phyloP scores from a whole-genome alignment of 495 filamentous ascomycete genomes.

The Lepidopterella palustris region DNA sequence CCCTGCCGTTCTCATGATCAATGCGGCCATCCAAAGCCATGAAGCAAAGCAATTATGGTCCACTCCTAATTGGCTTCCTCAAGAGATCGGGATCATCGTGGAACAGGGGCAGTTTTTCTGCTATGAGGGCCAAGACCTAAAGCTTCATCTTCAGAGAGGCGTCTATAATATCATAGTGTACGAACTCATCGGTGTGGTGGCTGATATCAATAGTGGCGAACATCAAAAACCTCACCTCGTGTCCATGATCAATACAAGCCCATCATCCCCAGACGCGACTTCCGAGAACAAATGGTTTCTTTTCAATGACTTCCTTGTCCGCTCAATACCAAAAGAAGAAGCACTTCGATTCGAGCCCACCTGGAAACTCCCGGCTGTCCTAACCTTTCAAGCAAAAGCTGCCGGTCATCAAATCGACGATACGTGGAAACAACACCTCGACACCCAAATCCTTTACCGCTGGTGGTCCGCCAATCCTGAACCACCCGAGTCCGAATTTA shows the following conservation, averaged over 20 bases:
- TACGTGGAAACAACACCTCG: conserved; percentile 75
- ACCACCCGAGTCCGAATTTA: conserved; percentile 36
- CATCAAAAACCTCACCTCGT: conserved; percentile 87
- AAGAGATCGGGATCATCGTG: conserved; percentile 82
- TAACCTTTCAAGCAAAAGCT: conserved; percentile 75
- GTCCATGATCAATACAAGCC: conserved; percentile 77
- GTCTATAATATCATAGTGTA: conserved; percentile 73
- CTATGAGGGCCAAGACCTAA: conserved; percentile 80
- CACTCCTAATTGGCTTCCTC: conserved; percentile 81
- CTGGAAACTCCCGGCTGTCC: conserved; percentile 85
- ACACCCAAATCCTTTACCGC: conserved; percentile 74
- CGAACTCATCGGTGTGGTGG: conserved; percentile 83
- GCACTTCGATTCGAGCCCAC: conserved; percentile 78
- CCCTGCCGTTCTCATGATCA: conserved; percentile 77
- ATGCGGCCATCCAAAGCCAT: conserved; percentile 63
- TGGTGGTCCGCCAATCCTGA: conserved; percentile 44
- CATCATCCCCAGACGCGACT: conserved; percentile 51
- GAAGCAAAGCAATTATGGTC: conserved; percentile 77
- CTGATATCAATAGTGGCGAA: conserved; percentile 77
- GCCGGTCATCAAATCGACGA: conserved; percentile 71
- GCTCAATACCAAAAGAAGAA: conserved; percentile 68
- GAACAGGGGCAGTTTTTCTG: conserved; percentile 79
- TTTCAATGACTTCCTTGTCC: conserved; percentile 95
- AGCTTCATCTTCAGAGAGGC: conserved; percentile 56
- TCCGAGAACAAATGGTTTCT: conserved; percentile 73